Base-by-base conservation (phyloP, 2,329 filamentous ascomycete species). In the Trichoderma brevicompactum region DNA sequence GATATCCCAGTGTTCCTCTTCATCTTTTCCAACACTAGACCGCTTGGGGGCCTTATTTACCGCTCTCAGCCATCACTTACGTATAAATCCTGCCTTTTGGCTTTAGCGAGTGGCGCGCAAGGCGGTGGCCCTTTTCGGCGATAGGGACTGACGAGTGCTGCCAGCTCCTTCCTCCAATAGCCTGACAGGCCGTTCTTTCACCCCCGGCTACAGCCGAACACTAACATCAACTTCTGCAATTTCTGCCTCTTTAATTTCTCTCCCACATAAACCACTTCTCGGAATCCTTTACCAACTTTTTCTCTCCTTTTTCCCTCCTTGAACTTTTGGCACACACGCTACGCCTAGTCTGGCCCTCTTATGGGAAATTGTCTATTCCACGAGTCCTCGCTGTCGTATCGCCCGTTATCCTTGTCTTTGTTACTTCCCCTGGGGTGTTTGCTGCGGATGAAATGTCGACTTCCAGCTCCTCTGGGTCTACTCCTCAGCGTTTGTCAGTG, bases 371-470 rank as follows among this genome's bases (percentile, higher is more conserved):
- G 28, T 73, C 68, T 68, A 70, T 69, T 72, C 12, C 34, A 28
- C n/a, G 36, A 41, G 52, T 54, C 36, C 13, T 44, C 50, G 7
- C 48, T 49, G 44, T n/a, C 46, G 60, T 63, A 53, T 66, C 63
- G 40, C 65, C 63, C 48, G 65, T 62, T 67, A 61, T 54, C 12
- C 50, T 23, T 19, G 23, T 8, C 41, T 28, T 38, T n/a, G 7
- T 49, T 34, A 10, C n/a, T 13, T 5, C 41, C 36, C 60, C 34
- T 46, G 58, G 41, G 28, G 12, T 19, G 54, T 50, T 48, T 13
- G 28, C 34, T 63, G 41, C 49, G 49, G 49, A 43, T 48, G 69
- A 62, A 65, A 79, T 79, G 77, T 72, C 76, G 61, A 65, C 72
- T 58, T 64, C 72, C 36, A 72, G 72, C 52, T 69, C 71, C 41